Conservation (phyloP, 306 rosid genomes). For the Prunus mume region DNA sequence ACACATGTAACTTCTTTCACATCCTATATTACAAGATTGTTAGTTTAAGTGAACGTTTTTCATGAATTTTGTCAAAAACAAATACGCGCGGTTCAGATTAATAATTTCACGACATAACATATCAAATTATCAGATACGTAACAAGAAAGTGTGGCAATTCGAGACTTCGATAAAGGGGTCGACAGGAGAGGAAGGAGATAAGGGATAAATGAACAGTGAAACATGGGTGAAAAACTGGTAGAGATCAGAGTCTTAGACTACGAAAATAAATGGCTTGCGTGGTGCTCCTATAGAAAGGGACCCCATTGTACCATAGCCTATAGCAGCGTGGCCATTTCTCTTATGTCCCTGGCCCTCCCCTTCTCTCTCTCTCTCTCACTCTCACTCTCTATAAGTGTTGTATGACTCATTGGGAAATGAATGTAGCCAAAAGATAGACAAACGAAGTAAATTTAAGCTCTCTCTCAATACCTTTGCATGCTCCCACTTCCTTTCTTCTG, state of each 20-base stretch:
- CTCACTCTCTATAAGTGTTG: slow-evolving; percentile 44
- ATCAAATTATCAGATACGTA: too few species aligned
- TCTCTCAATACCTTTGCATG: neutral
- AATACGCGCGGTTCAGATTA: too few species aligned
- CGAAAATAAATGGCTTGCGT: slow-evolving; percentile 36
- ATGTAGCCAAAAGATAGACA: slow-evolving; percentile 8
- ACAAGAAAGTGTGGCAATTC: neutral
- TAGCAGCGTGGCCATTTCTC: slow-evolving; percentile 40
- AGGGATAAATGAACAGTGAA: slow-evolving; percentile 49
- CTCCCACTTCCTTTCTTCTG: neutral
- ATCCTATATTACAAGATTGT: too few species aligned
- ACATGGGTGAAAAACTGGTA: slow-evolving; percentile 14
- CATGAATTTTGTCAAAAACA: too few species aligned
- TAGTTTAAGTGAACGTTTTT: too few species aligned
- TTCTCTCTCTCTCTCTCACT: slow-evolving; percentile 6
- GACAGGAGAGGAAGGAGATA: slow-evolving; percentile 24
- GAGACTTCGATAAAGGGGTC: slow-evolving; percentile 17
- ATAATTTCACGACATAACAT: too few species aligned
- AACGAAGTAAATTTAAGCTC: neutral
- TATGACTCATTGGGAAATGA: slow-evolving; percentile 36
- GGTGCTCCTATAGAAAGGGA: slow-evolving; percentile 27
- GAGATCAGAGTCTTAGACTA: slow-evolving; percentile 7
- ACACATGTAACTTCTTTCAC: neutral
- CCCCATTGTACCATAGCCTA: slow-evolving; percentile 20
- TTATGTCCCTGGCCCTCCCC: neutral